A percentile compares a stretch with the other conserved stretches of the same genome.
Conservation (phyloP, 2,329 filamentous ascomycete species). For the Davidsoniella eucalypti region DNA sequence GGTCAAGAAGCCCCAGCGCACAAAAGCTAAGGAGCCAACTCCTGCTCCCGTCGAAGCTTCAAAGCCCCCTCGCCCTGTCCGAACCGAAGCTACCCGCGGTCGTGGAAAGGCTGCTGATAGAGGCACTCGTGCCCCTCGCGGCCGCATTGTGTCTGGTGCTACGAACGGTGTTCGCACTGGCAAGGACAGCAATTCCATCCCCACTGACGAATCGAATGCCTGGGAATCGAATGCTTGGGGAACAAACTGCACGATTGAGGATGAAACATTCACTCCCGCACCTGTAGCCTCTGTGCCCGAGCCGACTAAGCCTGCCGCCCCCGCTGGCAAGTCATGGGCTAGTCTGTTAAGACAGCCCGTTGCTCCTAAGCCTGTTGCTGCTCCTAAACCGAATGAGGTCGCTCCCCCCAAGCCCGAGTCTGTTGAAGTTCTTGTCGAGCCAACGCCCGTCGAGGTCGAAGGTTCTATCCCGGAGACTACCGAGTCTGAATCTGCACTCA, state of each 20-base stretch:
- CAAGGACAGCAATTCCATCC: constrained; percentile 42
- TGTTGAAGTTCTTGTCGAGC: constrained; percentile 11
- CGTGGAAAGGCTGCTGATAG: constrained; percentile 45
- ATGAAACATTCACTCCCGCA: constrained; percentile 14
- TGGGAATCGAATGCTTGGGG: constrained; percentile 24
- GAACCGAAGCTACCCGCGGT: constrained; percentile 44
- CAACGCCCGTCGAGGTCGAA: constrained; percentile 13
- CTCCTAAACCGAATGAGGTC: constrained; percentile 29
- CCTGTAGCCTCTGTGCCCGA: constrained; percentile 22
- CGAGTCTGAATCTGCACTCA: constrained; percentile 1
- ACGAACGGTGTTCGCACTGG: constrained; percentile 47
- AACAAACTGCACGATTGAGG: constrained; percentile 19
- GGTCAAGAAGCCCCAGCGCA: constrained; percentile 62
- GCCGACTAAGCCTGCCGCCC: constrained; percentile 23
- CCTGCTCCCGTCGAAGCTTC: constrained; percentile 30
- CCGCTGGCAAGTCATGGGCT: constrained; percentile 49
- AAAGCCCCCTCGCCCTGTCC: constrained; percentile 39
- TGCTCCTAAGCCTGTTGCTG: constrained; percentile 39
- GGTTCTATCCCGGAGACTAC: not conserved
- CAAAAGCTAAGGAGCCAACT: constrained; percentile 50
- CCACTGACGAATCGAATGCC: constrained; percentile 46
- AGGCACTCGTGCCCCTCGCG: constrained; percentile 43
- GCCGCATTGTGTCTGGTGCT: constrained; percentile 38
- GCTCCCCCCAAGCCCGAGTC: constrained; percentile 27
- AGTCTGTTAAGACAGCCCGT: constrained; percentile 53